Base-by-base conservation (phyloP, 2,329 filamentous ascomycete species). In the Scytalidium sp. region DNA sequence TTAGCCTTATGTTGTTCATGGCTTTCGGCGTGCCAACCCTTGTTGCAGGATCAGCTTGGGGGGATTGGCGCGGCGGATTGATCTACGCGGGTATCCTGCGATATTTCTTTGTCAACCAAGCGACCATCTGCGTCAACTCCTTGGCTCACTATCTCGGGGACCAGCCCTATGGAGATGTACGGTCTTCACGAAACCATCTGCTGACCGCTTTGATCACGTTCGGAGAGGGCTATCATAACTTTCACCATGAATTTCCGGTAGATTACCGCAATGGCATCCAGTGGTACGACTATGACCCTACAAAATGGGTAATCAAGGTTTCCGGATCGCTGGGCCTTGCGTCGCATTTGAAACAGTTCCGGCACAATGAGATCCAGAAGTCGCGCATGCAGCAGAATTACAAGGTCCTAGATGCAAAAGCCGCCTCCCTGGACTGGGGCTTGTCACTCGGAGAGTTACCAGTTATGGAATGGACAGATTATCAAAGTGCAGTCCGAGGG, bases 331-430 rank as follows among this genome's bases (percentile, higher is more conserved):
- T 93, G 48, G 89, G 90, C 51, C 83, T 95, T 47, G 90, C 90
- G 63, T 90, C 86, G 65, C 87, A 94, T 70, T 80, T 96, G 50
- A 95, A 95, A 82, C 83, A 92, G 72, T 96, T 96, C 83, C 88
- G 88, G 61, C 75, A 83, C 72, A 96, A 96, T 70, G 90, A 95
- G 70, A 95, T 96, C 57, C 89, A 95, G 72, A 94, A 94, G 81
- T 90, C 90, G 58, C 87, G 89, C 65, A 79, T 94, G 23, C 90
- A 95, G 75, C 90, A 94, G 74, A 73, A 85, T 56, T 90, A 94
- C 79, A 94, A 94, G 87, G 94, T 94, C 80, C 83, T 95, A 52
- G 90, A 94, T 70, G 87, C 91, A 75, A 88, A 89, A 81, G 88
- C 90, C 64, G 71, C 86, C 58, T 82, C 76, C 55, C 85, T 95